Evolutionary conservation across 495 filamentous ascomycete genomes (phyloP), one percentile per base, ranked within the genome.

Genomic region (Penicillium canescens): DNA sequence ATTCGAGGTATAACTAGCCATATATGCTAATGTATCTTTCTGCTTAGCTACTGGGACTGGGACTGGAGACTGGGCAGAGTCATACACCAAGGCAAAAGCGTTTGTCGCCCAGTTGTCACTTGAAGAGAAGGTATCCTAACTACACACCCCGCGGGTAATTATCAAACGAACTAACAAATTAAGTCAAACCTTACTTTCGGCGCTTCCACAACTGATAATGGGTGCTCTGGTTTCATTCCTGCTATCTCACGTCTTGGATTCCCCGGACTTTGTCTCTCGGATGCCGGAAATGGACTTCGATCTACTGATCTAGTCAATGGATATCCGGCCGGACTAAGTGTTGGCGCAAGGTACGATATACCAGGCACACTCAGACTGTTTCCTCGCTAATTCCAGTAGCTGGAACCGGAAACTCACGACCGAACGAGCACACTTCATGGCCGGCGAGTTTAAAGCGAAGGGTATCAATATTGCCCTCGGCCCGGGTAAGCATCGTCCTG

Each of bases 271-370:
- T 88, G 85, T 59, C 72, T 90, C 0, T 70, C 73, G 14, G 85
- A 90, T 65, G 84, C 83, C 3, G 83, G 82, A 0, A 81, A 86
- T 54, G 85, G 84, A 14, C 67, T 87, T 21, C 68, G 84, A 3
- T 70, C 56, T 16, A 82, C 82, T 0, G 84, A 88, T 54, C 81
- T 83, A 61, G 85, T 84, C 24, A 85, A 80, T 52, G 72, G 69
- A 20, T 86, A 78, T 67, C 69, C 82, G 0, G 72, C 73, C 23
- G 82, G 81, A 7, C 62, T 86, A 31, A 79, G 84, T 50, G 80
- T 84, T 13, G 83, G 80, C 28, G 79, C 70, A 28, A 62, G 57
- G 61, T 63, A n/a, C 31, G 10, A 5, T 14, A n/a, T 3, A 0
- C 7, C 10, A 28, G 8, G 0, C 20, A 3, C 54, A 24, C 16